phyloP scores from a whole-genome alignment of 2,329 filamentous ascomycete species.

The Stagonosporopsis tanaceti region DNA sequence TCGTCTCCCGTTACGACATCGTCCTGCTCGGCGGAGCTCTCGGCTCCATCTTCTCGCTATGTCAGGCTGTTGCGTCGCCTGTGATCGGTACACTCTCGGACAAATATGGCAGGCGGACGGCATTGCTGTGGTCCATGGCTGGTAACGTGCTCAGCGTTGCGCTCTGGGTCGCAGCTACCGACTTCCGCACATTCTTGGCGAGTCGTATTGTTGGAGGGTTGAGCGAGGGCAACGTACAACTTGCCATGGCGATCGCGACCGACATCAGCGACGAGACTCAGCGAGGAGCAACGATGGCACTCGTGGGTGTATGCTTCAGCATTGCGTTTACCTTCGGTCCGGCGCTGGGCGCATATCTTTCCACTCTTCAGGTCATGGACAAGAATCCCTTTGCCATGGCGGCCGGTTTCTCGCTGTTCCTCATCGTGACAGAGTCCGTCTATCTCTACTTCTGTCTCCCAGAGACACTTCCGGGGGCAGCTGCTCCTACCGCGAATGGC shows the following conservation, averaged over 20 bases:
- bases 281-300: constrained; percentile 90
- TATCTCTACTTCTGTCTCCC: constrained; percentile 87
- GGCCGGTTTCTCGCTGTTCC: constrained; percentile 82
- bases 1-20: constrained; percentile 96
- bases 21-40: constrained; percentile 92
- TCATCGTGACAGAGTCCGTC: constrained; percentile 86
- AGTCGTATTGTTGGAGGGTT: constrained; percentile 90
- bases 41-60: constrained; percentile 89
- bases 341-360: constrained; percentile 85
- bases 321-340: constrained; percentile 97
- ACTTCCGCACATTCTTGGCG: constrained; percentile 96
- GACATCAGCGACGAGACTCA: constrained; percentile 89
- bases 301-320: constrained; percentile 96
- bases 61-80: constrained; percentile 91
- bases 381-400: constrained; percentile 95
- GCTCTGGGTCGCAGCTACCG: constrained; percentile 90
- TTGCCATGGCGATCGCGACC: constrained; percentile 94
- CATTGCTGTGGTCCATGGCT: constrained; percentile 87
- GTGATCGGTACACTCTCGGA: constrained; percentile 91
- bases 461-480: constrained; percentile 75
- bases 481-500: constrained; percentile 27
- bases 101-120: constrained; percentile 83
- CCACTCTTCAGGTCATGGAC: constrained; percentile 77
- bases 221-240: constrained; percentile 95
- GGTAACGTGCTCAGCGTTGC: constrained; percentile 94